phyloP scores from a whole-genome alignment of 352 stramenopile genomes.

The Phytophthora niederhauseri region DNA sequence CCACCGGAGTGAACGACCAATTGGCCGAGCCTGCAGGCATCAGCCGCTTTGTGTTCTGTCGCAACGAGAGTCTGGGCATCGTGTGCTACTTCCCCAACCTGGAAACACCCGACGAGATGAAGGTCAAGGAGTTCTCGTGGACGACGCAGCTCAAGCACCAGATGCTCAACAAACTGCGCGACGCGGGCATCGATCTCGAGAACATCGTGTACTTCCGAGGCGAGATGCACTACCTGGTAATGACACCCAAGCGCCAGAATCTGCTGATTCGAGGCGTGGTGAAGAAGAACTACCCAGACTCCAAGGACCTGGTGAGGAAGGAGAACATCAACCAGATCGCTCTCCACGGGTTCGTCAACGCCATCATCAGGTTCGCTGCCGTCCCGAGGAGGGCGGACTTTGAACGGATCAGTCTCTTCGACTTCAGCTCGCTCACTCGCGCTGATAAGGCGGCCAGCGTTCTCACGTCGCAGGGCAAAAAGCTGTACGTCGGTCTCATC shows the following conservation, averaged over 20 bases:
- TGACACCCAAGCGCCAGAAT: slow-evolving; percentile 73
- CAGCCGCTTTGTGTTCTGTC: slow-evolving; percentile 76
- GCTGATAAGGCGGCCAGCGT: slow-evolving; percentile 67
- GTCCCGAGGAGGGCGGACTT: slow-evolving; percentile 63
- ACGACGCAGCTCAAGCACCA: slow-evolving; percentile 77
- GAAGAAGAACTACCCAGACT: slow-evolving; percentile 59
- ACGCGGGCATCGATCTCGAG: slow-evolving; percentile 65
- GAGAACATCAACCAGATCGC: slow-evolving; percentile 57
- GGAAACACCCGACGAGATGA: slow-evolving; percentile 62
- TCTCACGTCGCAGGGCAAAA: slow-evolving; percentile 58
- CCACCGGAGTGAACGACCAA: slow-evolving; percentile 63
- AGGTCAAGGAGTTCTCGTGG: slow-evolving; percentile 76
- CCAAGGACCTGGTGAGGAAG: slow-evolving; percentile 56
- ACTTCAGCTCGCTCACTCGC: slow-evolving; percentile 75
- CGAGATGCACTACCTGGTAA: slow-evolving; percentile 86
- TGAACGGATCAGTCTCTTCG: slow-evolving; percentile 64
- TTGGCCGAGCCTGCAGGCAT: slow-evolving; percentile 55
- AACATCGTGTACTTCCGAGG: slow-evolving; percentile 87
- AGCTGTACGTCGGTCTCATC: slow-evolving; percentile 74
- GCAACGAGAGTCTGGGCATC: slow-evolving; percentile 72
- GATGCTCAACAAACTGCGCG: slow-evolving; percentile 69
- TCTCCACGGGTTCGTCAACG: slow-evolving; percentile 60
- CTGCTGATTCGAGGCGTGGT: slow-evolving; percentile 62
- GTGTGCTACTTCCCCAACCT: slow-evolving; percentile 82
- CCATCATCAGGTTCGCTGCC: slow-evolving; percentile 63